These are phyloP conservation scores for Blastobotrys aristatus DNA, from an alignment of 1,139 yeast species.

Conservation along the genomic window DNA sequence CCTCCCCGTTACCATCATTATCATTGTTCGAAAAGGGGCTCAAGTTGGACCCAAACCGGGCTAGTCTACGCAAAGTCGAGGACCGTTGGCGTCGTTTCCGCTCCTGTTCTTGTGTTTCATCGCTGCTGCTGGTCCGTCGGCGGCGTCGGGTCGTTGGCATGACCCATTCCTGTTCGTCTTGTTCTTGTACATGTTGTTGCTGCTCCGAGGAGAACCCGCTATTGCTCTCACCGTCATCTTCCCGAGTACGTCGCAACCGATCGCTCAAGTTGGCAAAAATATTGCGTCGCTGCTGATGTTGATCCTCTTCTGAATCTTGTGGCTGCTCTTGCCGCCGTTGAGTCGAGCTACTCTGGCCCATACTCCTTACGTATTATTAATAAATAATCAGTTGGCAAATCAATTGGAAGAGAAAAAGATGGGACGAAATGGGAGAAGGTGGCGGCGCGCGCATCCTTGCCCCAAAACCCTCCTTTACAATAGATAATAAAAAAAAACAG, in stretches of 20 bases:
- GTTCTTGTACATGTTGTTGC: neutral
- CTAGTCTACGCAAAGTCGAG: slow-evolving; percentile 14
- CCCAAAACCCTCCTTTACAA: neutral
- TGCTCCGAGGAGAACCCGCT: no score
- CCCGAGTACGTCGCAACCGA: slow-evolving; percentile 4
- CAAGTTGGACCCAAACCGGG: slow-evolving; percentile 15
- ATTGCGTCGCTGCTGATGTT: neutral
- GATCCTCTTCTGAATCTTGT: neutral
- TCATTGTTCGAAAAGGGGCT: slow-evolving; percentile 7
- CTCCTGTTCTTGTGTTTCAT: slow-evolving; percentile 6
- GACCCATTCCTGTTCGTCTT: slow-evolving; percentile 1
- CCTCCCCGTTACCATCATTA: neutral
- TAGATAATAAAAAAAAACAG: neutral
- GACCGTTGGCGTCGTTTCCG: slow-evolving; percentile 14
- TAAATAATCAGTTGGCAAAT: neutral
- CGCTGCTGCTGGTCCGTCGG: slow-evolving; percentile 13
- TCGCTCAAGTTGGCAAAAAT: slow-evolving; percentile 7
- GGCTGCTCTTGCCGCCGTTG: neutral
- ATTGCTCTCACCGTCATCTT: neutral
- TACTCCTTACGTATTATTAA: neutral
- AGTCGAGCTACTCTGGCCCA: slow-evolving; percentile 2
- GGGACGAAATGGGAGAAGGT: no score
- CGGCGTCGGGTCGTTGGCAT: slow-evolving; percentile 11
- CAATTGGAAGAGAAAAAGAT: neutral
- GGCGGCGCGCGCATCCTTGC: no score